These are phyloP conservation scores for Corinectria fuckeliana DNA, from an alignment of 2,329 filamentous ascomycete genomes.

Conservation along the genomic window DNA sequence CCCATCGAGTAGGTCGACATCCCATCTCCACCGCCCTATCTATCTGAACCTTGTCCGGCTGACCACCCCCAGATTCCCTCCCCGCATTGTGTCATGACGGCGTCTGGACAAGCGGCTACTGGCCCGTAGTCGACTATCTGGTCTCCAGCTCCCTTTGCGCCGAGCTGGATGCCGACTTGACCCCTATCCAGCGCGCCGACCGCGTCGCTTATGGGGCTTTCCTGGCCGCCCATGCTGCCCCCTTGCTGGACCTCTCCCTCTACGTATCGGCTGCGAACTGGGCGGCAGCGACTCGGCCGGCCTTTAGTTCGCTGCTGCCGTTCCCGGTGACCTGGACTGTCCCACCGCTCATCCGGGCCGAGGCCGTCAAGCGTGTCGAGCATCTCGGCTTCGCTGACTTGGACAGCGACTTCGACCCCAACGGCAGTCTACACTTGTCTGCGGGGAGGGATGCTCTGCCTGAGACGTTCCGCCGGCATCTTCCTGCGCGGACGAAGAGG, in stretches of 20 bases:
- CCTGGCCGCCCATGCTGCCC: conserved; percentile 74
- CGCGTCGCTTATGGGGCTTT: conserved; percentile 67
- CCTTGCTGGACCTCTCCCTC: conserved; percentile 83
- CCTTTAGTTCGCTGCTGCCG: conserved; percentile 79
- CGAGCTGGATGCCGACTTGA: conserved; percentile 50
- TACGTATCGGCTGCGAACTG: conserved; percentile 94
- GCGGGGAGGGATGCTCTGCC: conserved; percentile 48
- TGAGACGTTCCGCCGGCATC: conserved; percentile 47
- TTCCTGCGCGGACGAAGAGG: conserved; percentile 54
- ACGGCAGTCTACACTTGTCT: conserved; percentile 45
- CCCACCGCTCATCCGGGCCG: conserved; percentile 73
- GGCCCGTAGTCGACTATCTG: conserved; percentile 66
- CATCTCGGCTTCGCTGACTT: conserved; percentile 73
- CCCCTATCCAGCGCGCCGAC: conserved; percentile 52
- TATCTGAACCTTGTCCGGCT: conserved; percentile 29
- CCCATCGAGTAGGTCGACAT: conserved; percentile 66
- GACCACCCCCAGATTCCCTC: conserved; percentile 54
- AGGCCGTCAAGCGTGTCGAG: conserved; percentile 73
- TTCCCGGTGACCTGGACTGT: conserved; percentile 91
- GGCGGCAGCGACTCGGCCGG: conserved; percentile 75
- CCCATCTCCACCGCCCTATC: conserved; percentile 19
- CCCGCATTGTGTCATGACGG: conserved; percentile 60
- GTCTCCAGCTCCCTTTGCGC: conserved; percentile 43
- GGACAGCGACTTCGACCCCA: conserved; percentile 63
- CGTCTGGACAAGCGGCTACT: conserved; percentile 66